Conservation (phyloP, 2,329 filamentous ascomycete species). For the Ceratocystis alfenasii region DNA sequence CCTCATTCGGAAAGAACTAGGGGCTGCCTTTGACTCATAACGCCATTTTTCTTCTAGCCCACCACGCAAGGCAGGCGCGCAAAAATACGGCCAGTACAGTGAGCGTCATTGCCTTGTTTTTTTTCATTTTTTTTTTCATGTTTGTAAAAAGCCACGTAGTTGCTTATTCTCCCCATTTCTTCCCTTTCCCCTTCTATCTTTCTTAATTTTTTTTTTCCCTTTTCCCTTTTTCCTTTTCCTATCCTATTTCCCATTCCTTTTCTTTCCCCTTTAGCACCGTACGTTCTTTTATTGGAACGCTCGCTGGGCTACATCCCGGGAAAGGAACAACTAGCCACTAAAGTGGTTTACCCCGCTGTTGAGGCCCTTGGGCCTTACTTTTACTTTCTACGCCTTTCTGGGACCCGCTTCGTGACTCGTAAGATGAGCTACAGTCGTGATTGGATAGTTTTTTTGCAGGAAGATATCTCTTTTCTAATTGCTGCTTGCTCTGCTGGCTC, state of each 20-base stretch:
- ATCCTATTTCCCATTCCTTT: not conserved
- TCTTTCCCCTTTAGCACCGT: not conserved
- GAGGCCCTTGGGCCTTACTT: constrained; percentile 5
- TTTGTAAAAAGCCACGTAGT: not conserved
- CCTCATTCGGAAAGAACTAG: not conserved
- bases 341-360: constrained; percentile 20
- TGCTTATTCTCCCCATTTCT: not conserved
- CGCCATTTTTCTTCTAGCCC: not conserved
- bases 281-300: not conserved
- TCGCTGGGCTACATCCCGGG: constrained; percentile 14
- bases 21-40: not conserved
- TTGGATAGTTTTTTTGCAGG: not conserved
- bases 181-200: not conserved
- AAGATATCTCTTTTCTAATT: too few species aligned
- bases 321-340: constrained; percentile 15
- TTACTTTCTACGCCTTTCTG: constrained; percentile 7
- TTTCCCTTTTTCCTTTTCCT: not conserved
- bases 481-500: too few species aligned
- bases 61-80: not conserved
- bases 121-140: too few species aligned
- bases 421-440: not conserved
- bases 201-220: not conserved
- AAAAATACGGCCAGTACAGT: not conserved
- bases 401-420: constrained; percentile 17
- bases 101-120: not conserved